Conservation (phyloP, 1,284 basidiomycete species). For the Fomitopsis pinicola region DNA sequence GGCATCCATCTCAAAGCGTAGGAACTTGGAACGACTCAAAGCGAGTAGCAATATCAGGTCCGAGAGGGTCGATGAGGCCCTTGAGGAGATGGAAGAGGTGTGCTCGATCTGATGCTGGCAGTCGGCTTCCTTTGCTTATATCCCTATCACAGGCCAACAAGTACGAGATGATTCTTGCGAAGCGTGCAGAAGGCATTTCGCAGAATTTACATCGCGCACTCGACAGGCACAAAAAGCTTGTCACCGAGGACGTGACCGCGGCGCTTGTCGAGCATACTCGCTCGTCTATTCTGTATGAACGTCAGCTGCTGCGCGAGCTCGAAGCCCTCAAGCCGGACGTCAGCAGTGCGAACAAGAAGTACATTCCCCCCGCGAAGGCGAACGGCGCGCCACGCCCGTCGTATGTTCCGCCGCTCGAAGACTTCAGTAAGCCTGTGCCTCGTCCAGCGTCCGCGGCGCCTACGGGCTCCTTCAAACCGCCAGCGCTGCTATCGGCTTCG, state of each 20-base stretch:
- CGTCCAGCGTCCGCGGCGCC: slow-evolving; percentile 28
- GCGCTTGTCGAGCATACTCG: slow-evolving; percentile 89
- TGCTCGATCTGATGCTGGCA: slow-evolving; percentile 8
- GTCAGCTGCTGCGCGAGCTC: slow-evolving; percentile 81
- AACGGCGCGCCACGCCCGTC: slow-evolving; percentile 55
- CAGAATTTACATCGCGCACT: slow-evolving; percentile 85
- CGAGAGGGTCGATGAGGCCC: slow-evolving; percentile 86
- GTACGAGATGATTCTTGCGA: slow-evolving; percentile 79
- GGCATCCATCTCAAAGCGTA: slow-evolving; percentile 84
- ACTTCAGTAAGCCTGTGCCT: slow-evolving; percentile 41
- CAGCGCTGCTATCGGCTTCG: slow-evolving; percentile 1
- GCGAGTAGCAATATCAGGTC: slow-evolving; percentile 83
- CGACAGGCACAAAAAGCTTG: slow-evolving; percentile 75
- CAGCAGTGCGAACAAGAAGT: slow-evolving; percentile 58
- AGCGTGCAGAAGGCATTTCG: slow-evolving; percentile 85
- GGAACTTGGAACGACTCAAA: slow-evolving; percentile 87
- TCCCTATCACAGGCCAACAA: slow-evolving; percentile 63
- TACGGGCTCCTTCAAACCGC: slow-evolving; percentile 10
- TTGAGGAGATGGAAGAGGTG: slow-evolving; percentile 93
- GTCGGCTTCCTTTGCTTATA: slow-evolving; percentile 8
- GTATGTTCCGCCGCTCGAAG: slow-evolving; percentile 61
- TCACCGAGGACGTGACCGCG: slow-evolving; percentile 85
- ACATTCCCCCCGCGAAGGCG: slow-evolving; percentile 33
- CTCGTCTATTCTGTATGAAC: slow-evolving; percentile 86
- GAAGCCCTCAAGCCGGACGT: slow-evolving; percentile 82